phyloP scores from a whole-genome alignment of 1,284 basidiomycete genomes.

The Abortiporus biennis region DNA sequence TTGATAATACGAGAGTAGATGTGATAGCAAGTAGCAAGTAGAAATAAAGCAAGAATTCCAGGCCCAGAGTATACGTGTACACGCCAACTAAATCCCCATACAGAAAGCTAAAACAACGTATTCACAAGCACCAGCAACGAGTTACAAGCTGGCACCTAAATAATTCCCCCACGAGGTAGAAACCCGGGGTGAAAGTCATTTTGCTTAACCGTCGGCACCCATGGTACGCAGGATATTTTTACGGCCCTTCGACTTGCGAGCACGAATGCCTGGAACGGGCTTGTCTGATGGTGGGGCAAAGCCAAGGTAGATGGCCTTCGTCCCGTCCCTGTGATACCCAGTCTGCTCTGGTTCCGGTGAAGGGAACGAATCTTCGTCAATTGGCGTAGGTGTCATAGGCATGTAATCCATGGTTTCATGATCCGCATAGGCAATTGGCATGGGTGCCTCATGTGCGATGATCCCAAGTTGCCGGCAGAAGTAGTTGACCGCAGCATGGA shows the following conservation, averaged over 20 bases:
- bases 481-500: conserved; percentile 69
- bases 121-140: no score
- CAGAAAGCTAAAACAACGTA: no score
- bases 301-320: conserved; percentile 13
- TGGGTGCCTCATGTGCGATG: conserved; percentile 46
- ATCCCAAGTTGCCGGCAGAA: conserved; percentile 67
- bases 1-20: no score
- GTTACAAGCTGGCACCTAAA: no score
- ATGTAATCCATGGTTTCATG: conserved; percentile 27
- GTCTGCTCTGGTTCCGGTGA: conserved; percentile 4
- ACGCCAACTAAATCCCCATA: no score
- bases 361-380: conserved; percentile 16
- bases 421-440: conserved; percentile 49
- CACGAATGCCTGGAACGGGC: conserved; percentile 15
- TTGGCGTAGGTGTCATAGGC: conserved; percentile 16
- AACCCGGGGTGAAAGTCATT: no score
- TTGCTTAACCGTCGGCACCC: conserved; percentile 14
- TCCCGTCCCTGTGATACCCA: not conserved
- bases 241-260: conserved; percentile 19
- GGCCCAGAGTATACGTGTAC: no score
- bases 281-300: conserved; percentile 18
- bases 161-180: no score
- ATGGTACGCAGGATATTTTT: conserved; percentile 19
- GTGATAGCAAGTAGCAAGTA: no score
- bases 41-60: no score